Base-by-base conservation (phyloP, 306 rosid genomes). In the Ormosia emarginata region DNA sequence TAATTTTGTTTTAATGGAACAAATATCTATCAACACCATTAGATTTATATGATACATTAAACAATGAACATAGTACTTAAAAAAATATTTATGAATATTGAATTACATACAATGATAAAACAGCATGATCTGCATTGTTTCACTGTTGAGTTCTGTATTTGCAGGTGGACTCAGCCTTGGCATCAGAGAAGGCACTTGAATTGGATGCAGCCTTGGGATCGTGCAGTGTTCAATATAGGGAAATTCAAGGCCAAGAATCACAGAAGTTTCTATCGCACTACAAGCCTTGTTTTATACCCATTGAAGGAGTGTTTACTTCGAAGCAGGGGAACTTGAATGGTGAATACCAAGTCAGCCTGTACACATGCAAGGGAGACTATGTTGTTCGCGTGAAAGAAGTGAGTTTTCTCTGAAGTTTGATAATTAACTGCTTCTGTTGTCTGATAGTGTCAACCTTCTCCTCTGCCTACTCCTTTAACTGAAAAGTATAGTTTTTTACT, bases 161-260 rank as follows among this genome's bases (percentile, higher is more conserved):
- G 81, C 85, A 93, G 99, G 93, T 52, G 80, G 98, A 93, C 86
- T 93, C 94, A 47, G 83, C 46, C 46, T 86, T 95, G 88, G 97
- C 95, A 84, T 95, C 99, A 12, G 97, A 91, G 74, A 93, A 93
- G 86, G 94, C 98, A 65, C 94, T 95, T 40, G 99, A 95, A 80
- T 86, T 95, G 74, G 99, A 95, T 85, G 95, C 93, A 40, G 87
- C 95, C 59, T 94, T 95, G 30, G 98, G 99, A 78, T 95, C 98
- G 1, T 95, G 99, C 86, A 86, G 95, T 29, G 99, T 95, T 74
- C 99, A 95, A 84, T 95, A 93, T 75, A 87, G 88, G 86, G 99
- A 95, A 88, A 75, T 93, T 78, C 96, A 90, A 89, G 99, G 97
- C 86, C 92, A 84, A 85, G 97, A 95, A 85, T 87, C 98, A 4